These are phyloP conservation scores for Cladosporium oxysporum DNA, from an alignment of 2,329 filamentous ascomycete species.

Conservation along the genomic window DNA sequence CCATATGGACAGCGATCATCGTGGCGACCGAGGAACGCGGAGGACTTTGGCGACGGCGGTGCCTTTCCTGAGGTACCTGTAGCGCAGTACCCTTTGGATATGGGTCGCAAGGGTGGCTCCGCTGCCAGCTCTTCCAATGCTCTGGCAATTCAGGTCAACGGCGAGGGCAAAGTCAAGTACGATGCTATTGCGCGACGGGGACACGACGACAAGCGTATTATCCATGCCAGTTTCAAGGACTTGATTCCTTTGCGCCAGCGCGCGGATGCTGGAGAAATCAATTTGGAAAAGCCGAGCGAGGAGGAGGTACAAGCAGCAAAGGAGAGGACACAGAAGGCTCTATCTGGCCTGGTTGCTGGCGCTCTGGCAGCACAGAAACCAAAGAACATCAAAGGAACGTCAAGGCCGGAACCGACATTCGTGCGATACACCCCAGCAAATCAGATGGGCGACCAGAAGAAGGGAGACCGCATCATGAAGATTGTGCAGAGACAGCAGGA, in stretches of 20 bases:
- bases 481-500: conserved; percentile 93
- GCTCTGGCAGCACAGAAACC: conserved; percentile 91
- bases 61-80: conserved; percentile 93
- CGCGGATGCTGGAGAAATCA: conserved; percentile 89
- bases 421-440: conserved; percentile 94
- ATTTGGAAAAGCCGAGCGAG: conserved; percentile 78
- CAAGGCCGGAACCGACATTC: conserved; percentile 82
- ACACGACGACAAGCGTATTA: conserved; percentile 77
- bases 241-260: conserved; percentile 90
- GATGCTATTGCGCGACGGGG: conserved; percentile 91
- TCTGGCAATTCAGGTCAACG: conserved; percentile 87
- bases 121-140: conserved; percentile 72
- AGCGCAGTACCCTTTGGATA: conserved; percentile 92
- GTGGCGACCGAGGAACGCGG: conserved; percentile 85
- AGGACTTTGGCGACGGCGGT: conserved; percentile 95
- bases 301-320: conserved; percentile 83
- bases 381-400: conserved; percentile 86
- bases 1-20: conserved; percentile 82
- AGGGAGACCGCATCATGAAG: conserved; percentile 96
- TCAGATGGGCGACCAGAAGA: conserved; percentile 89
- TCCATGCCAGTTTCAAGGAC: conserved; percentile 96
- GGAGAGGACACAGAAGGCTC: conserved; percentile 82
- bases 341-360: conserved; percentile 78
- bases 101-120: conserved; percentile 73
- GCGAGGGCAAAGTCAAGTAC: conserved; percentile 91